A percentile compares a stretch with the other conserved stretches of the same genome.
These are phyloP conservation scores for Colletotrichum shisoi DNA, from an alignment of 2,329 filamentous ascomycete species.

Conservation along the genomic window DNA sequence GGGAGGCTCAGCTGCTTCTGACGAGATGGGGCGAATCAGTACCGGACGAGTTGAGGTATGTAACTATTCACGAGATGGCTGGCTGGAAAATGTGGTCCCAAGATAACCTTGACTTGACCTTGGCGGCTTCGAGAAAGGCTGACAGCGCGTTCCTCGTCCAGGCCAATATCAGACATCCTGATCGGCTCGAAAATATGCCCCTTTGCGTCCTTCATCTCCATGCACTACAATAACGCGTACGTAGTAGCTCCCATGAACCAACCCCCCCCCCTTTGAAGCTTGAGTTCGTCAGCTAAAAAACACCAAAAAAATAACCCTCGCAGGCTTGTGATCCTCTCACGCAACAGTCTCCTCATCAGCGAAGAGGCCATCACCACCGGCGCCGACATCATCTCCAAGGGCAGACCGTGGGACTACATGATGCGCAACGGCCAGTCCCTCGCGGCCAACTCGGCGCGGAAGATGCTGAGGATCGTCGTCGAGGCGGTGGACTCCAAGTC, in stretches of 20 bases:
- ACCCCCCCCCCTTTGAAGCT: not conserved
- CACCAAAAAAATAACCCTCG: accelerated
- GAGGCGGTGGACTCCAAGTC: slow-evolving; percentile 29
- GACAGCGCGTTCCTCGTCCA: not conserved
- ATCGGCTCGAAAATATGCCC: slow-evolving; percentile 31
- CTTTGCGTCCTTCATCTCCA: slow-evolving; percentile 25
- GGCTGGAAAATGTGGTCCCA: not conserved
- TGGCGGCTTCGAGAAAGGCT: not conserved
- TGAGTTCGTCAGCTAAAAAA: not conserved
- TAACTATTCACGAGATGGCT: not conserved
- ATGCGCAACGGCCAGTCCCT: slow-evolving; percentile 27
- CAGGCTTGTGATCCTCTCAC: slow-evolving; percentile 23
- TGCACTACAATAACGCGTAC: slow-evolving; percentile 33
- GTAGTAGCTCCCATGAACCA: too few relatives aligned
- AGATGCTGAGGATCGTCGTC: slow-evolving; percentile 23
- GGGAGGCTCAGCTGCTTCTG: slow-evolving; percentile 28
- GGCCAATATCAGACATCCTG: slow-evolving; percentile 31
- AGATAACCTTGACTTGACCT: too few relatives aligned
- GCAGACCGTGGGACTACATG: slow-evolving; percentile 33
- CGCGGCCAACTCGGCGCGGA: slow-evolving; percentile 26
- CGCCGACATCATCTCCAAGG: slow-evolving; percentile 28
- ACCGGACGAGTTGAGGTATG: slow-evolving; percentile 31
- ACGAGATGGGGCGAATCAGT: slow-evolving; percentile 35
- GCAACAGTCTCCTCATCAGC: slow-evolving; percentile 34
- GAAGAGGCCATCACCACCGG: slow-evolving; percentile 24